Percentiles rank a stretch among this genome's conserved stretches.
Evolutionary conservation across 2,329 filamentous ascomycete genomes (phyloP).

Genomic region (Fusarium lyarnte): DNA sequence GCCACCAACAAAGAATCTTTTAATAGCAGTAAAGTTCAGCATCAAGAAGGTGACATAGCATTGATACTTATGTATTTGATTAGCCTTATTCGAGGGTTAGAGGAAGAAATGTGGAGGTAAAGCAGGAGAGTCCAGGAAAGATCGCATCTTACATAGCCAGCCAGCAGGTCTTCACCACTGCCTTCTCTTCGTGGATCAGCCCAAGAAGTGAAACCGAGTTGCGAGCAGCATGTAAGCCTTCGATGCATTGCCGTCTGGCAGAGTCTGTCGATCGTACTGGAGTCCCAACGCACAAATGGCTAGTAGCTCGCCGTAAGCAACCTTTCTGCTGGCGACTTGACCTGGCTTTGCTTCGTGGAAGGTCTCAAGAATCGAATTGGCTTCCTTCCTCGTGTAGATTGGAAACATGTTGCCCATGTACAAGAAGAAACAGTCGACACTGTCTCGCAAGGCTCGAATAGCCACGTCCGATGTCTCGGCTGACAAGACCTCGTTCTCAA

Average conservation of each 20-base stretch:
- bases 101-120: neutral
- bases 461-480: rapidly evolving
- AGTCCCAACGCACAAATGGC: neutral
- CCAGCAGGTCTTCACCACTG: neutral
- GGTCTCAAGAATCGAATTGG: rapidly evolving
- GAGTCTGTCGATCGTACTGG: neutral
- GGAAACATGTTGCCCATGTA: neutral
- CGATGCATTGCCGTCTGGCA: rapidly evolving
- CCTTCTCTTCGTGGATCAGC: rapidly evolving
- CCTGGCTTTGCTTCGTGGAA: rapidly evolving
- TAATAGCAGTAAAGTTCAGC: neutral
- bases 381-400: neutral
- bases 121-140: neutral
- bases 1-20: neutral
- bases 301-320: neutral
- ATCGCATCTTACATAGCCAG: neutral
- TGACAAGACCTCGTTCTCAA: neutral
- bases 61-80: neutral
- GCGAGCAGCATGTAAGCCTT: neutral
- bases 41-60: neutral
- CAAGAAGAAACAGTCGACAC: rapidly evolving
- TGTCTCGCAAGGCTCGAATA: neutral
- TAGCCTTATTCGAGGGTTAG: neutral
- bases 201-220: neutral
- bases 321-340: rapidly evolving